A percentile compares a stretch with the other conserved stretches of the same genome.
Evolutionary conservation across 441 rosid genomes (phyloP).

Genomic region (Raphanus hybrid): DNA sequence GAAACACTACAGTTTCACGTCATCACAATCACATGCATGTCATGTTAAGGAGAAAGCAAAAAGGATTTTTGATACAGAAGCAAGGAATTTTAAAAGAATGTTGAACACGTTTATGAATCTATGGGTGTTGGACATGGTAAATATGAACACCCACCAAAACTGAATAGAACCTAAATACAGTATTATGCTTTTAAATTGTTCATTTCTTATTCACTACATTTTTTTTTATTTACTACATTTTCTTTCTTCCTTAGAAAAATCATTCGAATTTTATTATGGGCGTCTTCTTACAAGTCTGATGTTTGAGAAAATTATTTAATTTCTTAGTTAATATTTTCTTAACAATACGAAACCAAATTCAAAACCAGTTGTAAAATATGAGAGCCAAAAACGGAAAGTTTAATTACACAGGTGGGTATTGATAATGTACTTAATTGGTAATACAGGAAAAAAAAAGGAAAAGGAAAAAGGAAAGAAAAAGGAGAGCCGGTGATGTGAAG

Average conservation of each 20-base stretch:
- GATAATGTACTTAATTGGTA: background rate
- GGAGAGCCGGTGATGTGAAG: slow-evolving; percentile 16
- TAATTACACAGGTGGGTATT: background rate
- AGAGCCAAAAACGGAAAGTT: background rate
- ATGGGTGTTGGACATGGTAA: background rate
- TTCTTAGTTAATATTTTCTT: too few relatives aligned
- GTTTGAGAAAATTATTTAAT: background rate
- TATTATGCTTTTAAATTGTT: background rate
- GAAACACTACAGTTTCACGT: too few relatives aligned
- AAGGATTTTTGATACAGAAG: too few relatives aligned
- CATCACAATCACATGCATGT: too few relatives aligned
- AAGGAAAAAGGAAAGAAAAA: background rate
- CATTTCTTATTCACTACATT: too few relatives aligned
- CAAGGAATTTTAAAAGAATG: too few relatives aligned
- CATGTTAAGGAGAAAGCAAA: too few relatives aligned
- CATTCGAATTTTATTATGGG: too few relatives aligned
- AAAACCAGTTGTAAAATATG: background rate
- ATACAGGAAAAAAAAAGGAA: background rate
- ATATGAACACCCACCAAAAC: background rate
- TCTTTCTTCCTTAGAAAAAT: too few relatives aligned
- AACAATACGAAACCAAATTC: background rate
- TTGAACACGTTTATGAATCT: background rate
- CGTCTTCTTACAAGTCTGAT: background rate
- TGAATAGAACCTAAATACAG: background rate
- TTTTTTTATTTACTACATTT: too few relatives aligned